These are phyloP conservation scores for Mycosarcoma mackinlayi DNA, from an alignment of 1,284 basidiomycete genomes.

Conservation along the genomic window DNA sequence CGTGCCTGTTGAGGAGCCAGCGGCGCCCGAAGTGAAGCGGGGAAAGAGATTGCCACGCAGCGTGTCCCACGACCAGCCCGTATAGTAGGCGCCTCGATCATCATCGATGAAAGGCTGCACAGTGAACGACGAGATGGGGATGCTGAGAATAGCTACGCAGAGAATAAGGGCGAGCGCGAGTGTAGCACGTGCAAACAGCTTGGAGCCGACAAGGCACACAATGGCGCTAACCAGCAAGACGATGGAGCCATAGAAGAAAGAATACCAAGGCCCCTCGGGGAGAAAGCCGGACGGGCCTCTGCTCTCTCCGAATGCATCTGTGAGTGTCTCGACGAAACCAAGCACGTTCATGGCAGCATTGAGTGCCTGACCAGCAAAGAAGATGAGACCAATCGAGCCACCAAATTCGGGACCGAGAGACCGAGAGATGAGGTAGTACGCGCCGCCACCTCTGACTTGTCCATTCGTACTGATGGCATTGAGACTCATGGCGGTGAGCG, in stretches of 20 bases:
- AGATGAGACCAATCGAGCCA: slow-evolving; percentile 67
- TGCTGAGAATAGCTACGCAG: slow-evolving; percentile 59
- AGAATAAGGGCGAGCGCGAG: slow-evolving; percentile 62
- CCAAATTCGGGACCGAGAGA: slow-evolving; percentile 67
- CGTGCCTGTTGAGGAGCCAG: slow-evolving; percentile 56
- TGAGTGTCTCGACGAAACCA: slow-evolving; percentile 66
- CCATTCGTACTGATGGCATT: slow-evolving; percentile 67
- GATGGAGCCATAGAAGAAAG: slow-evolving; percentile 63
- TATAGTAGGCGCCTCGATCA: slow-evolving; percentile 64
- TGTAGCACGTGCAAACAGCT: slow-evolving; percentile 64
- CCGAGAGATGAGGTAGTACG: slow-evolving; percentile 67
- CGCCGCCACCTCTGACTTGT: slow-evolving; percentile 66
- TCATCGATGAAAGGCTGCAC: slow-evolving; percentile 62
- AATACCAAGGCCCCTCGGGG: slow-evolving; percentile 65
- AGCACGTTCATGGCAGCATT: slow-evolving; percentile 67
- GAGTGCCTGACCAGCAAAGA: slow-evolving; percentile 65
- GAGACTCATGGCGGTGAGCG: slow-evolving; percentile 65
- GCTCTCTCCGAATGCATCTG: slow-evolving; percentile 60
- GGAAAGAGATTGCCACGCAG: slow-evolving; percentile 62
- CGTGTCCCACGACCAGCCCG: slow-evolving; percentile 62
- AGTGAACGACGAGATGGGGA: slow-evolving; percentile 60
- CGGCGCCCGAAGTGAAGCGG: slow-evolving; percentile 64
- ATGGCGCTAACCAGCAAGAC: slow-evolving; percentile 60
- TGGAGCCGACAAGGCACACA: slow-evolving; percentile 65
- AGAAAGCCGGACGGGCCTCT: slow-evolving; percentile 50